Evolutionary conservation across 2,329 filamentous ascomycete genomes (phyloP), one percentile per base, ranked within the genome.

Genomic region (Zasmidium cellare): DNA sequence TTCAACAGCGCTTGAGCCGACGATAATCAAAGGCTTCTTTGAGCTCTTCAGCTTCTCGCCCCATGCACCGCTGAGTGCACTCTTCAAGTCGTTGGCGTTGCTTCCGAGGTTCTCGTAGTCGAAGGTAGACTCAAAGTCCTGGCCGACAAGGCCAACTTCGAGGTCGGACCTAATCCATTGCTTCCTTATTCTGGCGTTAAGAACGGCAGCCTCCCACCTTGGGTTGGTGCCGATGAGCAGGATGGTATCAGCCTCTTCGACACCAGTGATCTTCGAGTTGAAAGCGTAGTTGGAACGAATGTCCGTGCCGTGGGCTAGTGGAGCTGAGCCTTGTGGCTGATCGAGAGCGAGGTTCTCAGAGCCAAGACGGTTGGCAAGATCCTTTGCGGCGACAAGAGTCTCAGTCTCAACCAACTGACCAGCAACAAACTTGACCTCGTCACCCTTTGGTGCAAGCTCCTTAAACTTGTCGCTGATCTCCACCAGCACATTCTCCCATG

Each of bases 111-210:
- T 91, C 77, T 96, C 88, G 71, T 93, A 96, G 69, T 96, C 92
- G 71, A 97, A 99, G 28, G 92, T 99, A 56, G 92, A 96, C 50
- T 96, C 87, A 76, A 93, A 99, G 41, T 87, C 79, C 79, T 97
- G 90, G 64, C 94, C 94, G 66, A 99, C 87, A 58, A 97, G 85
- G 64, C 89, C 94, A 69, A 99, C 86, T 75, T 97, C 89, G 22
- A 99, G 86, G 68, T 97, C 92, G 35, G 94, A 97, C 67, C 92
- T 88, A 67, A 99, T 82, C 90, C 93, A 99, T 76, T 97, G 92
- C 82, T 99, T 99, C 71, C 94, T 86, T 72, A 99, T 99, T 66
- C 94, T 90, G 64, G 93, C 92, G 72, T 99, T 99, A 46, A 99
- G 84, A 49, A 94, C 91, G 56, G 94, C 91, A 61, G 94, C 94